A percentile compares a stretch with the other conserved stretches of the same genome.
Conservation (phyloP, 495 filamentous ascomycete species). For the Pseudotulostoma volvatum region DNA sequence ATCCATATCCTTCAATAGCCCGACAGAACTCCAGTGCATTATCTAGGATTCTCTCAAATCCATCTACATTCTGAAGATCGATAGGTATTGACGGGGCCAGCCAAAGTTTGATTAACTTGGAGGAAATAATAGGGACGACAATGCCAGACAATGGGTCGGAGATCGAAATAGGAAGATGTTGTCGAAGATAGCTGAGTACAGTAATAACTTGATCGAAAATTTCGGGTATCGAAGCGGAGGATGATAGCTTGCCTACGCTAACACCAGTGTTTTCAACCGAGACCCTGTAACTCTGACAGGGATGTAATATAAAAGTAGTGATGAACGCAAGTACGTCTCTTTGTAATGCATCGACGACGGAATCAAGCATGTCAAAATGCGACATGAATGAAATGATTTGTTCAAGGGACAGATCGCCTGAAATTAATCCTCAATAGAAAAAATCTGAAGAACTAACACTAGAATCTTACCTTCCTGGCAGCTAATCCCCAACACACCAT, state of each 20-base stretch:
- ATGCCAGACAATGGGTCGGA: slow-evolving; percentile 42
- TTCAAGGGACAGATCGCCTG: slow-evolving; percentile 13
- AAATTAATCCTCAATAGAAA: neutral
- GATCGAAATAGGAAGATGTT: slow-evolving; percentile 47
- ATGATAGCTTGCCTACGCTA: slow-evolving; percentile 14
- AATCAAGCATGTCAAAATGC: slow-evolving; percentile 18
- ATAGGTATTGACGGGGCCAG: slow-evolving; percentile 60
- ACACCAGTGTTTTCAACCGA: slow-evolving; percentile 17
- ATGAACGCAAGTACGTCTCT: slow-evolving; percentile 17
- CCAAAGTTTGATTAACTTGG: slow-evolving; percentile 52
- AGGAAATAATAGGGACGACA: slow-evolving; percentile 49
- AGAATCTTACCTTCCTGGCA: slow-evolving; percentile 5
- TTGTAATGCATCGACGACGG: slow-evolving; percentile 20
- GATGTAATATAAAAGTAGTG: slow-evolving; percentile 20
- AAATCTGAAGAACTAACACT: slow-evolving; percentile 1
- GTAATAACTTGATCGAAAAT: slow-evolving; percentile 33
- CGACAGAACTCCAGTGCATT: slow-evolving; percentile 45
- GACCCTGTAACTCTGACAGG: slow-evolving; percentile 16
- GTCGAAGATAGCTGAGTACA: slow-evolving; percentile 48
- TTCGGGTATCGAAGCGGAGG: slow-evolving; percentile 13
- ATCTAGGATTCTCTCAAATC: slow-evolving; percentile 49
- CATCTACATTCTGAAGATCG: slow-evolving; percentile 46
- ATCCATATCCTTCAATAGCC: slow-evolving; percentile 42
- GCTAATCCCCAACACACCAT: slow-evolving; percentile 31
- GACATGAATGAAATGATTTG: slow-evolving; percentile 17